These are phyloP conservation scores for Pseudognaphalium luteoalbum DNA, from an alignment of 129 eudicot species.

Conservation along the genomic window DNA sequence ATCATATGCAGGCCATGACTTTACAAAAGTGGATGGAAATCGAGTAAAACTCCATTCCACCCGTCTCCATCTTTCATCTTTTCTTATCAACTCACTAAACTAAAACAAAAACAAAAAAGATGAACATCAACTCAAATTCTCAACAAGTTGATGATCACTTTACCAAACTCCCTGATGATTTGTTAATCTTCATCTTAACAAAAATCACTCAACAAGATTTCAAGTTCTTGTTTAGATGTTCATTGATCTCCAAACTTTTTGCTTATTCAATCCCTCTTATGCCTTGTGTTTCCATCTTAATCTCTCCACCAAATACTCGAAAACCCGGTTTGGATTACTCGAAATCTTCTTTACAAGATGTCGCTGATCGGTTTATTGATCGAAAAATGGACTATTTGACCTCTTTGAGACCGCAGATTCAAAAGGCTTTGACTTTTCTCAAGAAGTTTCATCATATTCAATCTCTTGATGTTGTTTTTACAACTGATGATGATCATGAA, in stretches of 20 bases:
- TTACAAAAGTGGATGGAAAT: slow-evolving; percentile 8
- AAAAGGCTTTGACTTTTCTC: slow-evolving; percentile 30
- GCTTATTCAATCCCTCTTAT: slow-evolving; percentile 30
- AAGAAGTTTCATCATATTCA: slow-evolving; percentile 17
- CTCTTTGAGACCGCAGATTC: slow-evolving; percentile 39
- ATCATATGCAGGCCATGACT: slow-evolving; percentile 37
- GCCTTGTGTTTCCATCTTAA: slow-evolving; percentile 32
- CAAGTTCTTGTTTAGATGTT: slow-evolving; percentile 30
- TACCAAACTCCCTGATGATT: slow-evolving; percentile 28
- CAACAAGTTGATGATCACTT: slow-evolving; percentile 16
- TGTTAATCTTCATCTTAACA: slow-evolving; percentile 32
- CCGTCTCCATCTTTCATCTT: neutral
- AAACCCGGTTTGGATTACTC: slow-evolving; percentile 25
- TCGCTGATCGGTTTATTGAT: slow-evolving; percentile 33
- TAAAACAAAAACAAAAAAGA: neutral
- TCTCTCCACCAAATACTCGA: slow-evolving; percentile 4
- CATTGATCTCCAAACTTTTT: slow-evolving; percentile 31
- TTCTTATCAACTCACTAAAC: neutral
- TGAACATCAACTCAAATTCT: neutral
- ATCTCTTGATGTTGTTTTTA: slow-evolving; percentile 28
- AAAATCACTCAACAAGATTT: slow-evolving; percentile 38
- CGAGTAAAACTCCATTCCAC: neutral
- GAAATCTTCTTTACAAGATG: slow-evolving; percentile 28
- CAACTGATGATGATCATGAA: slow-evolving; percentile 29
- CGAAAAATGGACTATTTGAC: slow-evolving; percentile 36